Evolutionary conservation across 1,139 yeast species (phyloP), one percentile per base, ranked within the genome.

Genomic region (Pichia sp.): DNA sequence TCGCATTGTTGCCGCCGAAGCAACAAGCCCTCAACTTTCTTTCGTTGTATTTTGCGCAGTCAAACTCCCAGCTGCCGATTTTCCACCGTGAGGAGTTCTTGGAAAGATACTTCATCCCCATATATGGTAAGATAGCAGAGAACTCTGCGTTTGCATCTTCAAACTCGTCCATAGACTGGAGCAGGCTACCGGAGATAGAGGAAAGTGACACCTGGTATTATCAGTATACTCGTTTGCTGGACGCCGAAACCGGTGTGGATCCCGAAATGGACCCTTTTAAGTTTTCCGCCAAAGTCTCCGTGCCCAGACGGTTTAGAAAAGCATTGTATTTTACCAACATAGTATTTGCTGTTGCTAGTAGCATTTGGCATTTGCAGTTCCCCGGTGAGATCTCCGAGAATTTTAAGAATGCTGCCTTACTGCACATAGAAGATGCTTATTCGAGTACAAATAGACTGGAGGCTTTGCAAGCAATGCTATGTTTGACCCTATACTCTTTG

Each of bases 1-100:
- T 60, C 10, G 69, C 69, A 1, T 48, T 65, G 3, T 68, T 90
- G 40, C 97, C 97, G 0, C 79, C 89, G 0, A 87, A 87, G 63
- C 72, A 74, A 26, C 80, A 83, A 19, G 96, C 97, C 0, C 82
- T 86, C 62, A 76, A 77, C 53, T 78, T 87, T 53, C 65, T 90
- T n/a, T 77, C 80, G 50, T 75, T 82, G 2, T 90, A 78, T 68
- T 90, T 90, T 65, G 81, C 88, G 26, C 93, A 87, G 62, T 81
- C 93, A 16, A 90, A 90, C 66, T 75, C 95, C 3, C 96, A 89
- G 67, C 66, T 87, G 43, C 97, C 97, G 0, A 76, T 90, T 5
- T 70, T 90, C 51, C 97, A 90, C 66, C 77, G 96, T 42, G 96
- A 89, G 63, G 81, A 79, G 59, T 90, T 90, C 64, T 68, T 90